phyloP scores from a whole-genome alignment of 371 early-diverging fungal species.

The Mortierella sp. region DNA sequence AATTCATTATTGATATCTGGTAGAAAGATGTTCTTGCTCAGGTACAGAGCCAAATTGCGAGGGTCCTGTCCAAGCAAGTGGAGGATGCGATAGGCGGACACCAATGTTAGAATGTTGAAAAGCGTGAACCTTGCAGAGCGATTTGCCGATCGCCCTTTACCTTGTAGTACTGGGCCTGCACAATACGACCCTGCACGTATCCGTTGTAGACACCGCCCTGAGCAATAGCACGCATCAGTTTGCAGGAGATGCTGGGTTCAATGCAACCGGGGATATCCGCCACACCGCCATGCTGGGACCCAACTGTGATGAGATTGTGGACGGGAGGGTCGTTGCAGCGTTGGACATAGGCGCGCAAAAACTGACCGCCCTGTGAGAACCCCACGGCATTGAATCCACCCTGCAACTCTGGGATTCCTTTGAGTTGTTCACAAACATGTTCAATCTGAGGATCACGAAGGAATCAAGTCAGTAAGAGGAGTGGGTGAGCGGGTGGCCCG shows the following conservation, averaged over 20 bases:
- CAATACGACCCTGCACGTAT: constrained; percentile 81
- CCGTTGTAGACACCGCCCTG: constrained; percentile 80
- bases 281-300: constrained; percentile 88
- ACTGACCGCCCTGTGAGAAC: constrained; percentile 88
- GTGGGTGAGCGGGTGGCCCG: too few species aligned
- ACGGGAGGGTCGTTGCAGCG: constrained; percentile 81
- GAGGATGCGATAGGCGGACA: background rate
- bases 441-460: constrained; percentile 56
- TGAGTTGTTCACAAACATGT: constrained; percentile 69
- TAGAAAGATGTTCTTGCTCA: constrained; percentile 80
- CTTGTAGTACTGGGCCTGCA: constrained; percentile 95
- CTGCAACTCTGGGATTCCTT: constrained; percentile 63
- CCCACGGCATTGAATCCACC: constrained; percentile 91
- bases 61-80: constrained; percentile 59
- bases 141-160: too few species aligned
- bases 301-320: constrained; percentile 87
- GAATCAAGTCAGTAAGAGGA: too few species aligned
- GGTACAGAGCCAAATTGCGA: constrained; percentile 69
- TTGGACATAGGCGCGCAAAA: constrained; percentile 81
- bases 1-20: constrained; percentile 90
- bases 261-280: constrained; percentile 85
- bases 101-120: background rate
- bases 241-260: constrained; percentile 63
- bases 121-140: too few species aligned
- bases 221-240: constrained; percentile 73